These are phyloP conservation scores for Daldinia bambusicola DNA, from an alignment of 495 filamentous ascomycete species.

Conservation along the genomic window DNA sequence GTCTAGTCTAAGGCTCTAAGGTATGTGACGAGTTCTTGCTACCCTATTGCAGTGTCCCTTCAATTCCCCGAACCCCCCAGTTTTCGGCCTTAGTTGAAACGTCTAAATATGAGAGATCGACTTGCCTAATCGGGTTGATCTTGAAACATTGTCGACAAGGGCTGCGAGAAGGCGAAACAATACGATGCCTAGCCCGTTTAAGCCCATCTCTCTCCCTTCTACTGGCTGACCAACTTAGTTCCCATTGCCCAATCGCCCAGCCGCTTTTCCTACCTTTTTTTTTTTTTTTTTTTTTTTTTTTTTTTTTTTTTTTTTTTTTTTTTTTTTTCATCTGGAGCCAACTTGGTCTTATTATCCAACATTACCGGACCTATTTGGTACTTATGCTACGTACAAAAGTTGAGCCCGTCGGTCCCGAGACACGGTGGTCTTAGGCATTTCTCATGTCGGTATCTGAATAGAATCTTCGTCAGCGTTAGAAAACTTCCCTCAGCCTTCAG, in stretches of 20 bases:
- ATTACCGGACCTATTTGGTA: conserved; percentile 19
- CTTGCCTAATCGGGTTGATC: conserved; percentile 49
- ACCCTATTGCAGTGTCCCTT: conserved; percentile 48
- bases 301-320: neutral
- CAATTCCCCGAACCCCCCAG: conserved; percentile 47
- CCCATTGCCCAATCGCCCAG: conserved; percentile 13
- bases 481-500: neutral
- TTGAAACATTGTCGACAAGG: conserved; percentile 46
- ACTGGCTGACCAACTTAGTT: neutral
- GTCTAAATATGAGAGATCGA: conserved; percentile 47
- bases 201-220: conserved; percentile 3
- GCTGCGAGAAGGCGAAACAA: conserved; percentile 46
- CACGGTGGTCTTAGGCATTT: conserved; percentile 27
- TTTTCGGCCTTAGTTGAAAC: conserved; percentile 48
- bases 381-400: conserved; percentile 6
- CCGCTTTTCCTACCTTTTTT: neutral
- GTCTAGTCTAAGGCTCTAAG: neutral
- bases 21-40: conserved; percentile 38
- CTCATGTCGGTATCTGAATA: conserved; percentile 11
- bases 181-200: conserved; percentile 22
- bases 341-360: conserved; percentile 20
- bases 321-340: neutral
- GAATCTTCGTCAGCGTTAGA: conserved; percentile 22
- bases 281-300: neutral
- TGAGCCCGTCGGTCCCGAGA: conserved; percentile 39